A percentile compares a stretch with the other conserved stretches of the same genome.
phyloP scores from a whole-genome alignment of 202 grass and related monocot species.

The Eragrostis tef region DNA sequence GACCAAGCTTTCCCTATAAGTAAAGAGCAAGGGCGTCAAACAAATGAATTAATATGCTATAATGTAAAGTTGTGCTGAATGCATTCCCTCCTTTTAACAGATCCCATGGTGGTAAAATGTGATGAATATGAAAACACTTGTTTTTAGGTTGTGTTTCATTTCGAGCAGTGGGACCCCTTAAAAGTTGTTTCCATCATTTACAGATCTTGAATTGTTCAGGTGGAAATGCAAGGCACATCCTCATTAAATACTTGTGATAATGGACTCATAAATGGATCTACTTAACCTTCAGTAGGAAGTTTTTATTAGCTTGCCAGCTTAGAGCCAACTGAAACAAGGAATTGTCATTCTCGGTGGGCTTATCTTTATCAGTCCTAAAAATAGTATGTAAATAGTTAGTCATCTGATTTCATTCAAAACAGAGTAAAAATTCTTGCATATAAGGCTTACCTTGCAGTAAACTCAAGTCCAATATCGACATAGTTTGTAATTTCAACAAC shows the following conservation, averaged over 20 bases:
- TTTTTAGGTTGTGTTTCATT: no score
- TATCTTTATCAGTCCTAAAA: constrained; percentile 65
- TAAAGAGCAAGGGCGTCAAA: constrained; percentile 1
- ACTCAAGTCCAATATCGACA: constrained; percentile 87
- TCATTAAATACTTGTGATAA: no score
- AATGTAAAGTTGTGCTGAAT: not conserved
- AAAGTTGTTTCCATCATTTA: no score
- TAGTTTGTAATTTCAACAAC: constrained; percentile 99
- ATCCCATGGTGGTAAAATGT: not conserved
- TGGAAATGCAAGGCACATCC: no score
- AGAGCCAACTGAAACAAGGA: constrained; percentile 79
- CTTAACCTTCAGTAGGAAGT: constrained; percentile 86
- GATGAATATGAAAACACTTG: not conserved
- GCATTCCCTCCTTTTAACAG: not conserved
- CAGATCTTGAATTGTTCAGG: no score
- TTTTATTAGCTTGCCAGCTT: constrained; percentile 97
- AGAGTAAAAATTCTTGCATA: constrained; percentile 31
- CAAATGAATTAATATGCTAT: constrained; percentile 10
- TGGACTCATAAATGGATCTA: constrained; percentile 14
- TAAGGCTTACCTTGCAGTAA: constrained; percentile 65
- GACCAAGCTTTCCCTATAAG: constrained; percentile 77
- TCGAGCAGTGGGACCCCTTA: no score
- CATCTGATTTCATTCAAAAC: constrained; percentile 37
- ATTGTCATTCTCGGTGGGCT: constrained; percentile 46
- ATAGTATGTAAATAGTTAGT: constrained; percentile 29